Evolutionary conservation across 2,329 filamentous ascomycete genomes (phyloP).

Genomic region (Kalaharituber pfeilii): DNA sequence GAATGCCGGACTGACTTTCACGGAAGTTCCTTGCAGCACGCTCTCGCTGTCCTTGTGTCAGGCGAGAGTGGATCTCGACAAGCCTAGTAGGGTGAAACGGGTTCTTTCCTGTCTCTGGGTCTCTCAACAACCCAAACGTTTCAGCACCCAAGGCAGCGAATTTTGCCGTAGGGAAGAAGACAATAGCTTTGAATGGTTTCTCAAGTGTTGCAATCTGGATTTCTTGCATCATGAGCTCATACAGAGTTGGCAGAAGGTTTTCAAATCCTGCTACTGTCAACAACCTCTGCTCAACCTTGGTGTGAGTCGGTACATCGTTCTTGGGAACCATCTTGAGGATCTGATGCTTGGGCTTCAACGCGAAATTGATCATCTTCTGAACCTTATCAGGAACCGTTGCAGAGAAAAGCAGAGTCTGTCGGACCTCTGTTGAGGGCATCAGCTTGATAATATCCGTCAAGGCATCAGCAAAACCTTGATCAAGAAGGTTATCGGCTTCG

Average conservation of each 20-base stretch:
- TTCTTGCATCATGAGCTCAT: slow-evolving; percentile 40
- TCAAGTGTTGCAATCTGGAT: slow-evolving; percentile 23
- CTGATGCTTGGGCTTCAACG: slow-evolving; percentile 68
- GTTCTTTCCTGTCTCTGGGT: slow-evolving; percentile 19
- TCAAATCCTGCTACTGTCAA: slow-evolving; percentile 51
- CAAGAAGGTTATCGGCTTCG: slow-evolving; percentile 49
- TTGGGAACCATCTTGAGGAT: slow-evolving; percentile 76
- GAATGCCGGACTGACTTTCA: slow-evolving; percentile 34
- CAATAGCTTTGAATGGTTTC: slow-evolving; percentile 79
- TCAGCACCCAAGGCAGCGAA: slow-evolving; percentile 36
- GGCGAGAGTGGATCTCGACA: slow-evolving; percentile 59
- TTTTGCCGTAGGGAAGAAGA: slow-evolving; percentile 58
- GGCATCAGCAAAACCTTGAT: slow-evolving; percentile 49
- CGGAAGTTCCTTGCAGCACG: slow-evolving; percentile 56
- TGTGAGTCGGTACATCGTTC: slow-evolving; percentile 70
- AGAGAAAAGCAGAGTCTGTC: slow-evolving; percentile 89
- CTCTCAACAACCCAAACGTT: slow-evolving; percentile 17
- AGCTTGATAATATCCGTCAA: slow-evolving; percentile 42
- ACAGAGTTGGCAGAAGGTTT: slow-evolving; percentile 57
- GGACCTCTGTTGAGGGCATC: slow-evolving; percentile 46
- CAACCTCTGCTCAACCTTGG: slow-evolving; percentile 63
- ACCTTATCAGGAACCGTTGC: slow-evolving; percentile 80
- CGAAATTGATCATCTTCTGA: slow-evolving; percentile 55
- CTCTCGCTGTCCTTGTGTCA: slow-evolving; percentile 54
- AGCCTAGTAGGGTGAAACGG: slow-evolving; percentile 26